A percentile compares a stretch with the other conserved stretches of the same genome.
Conservation (phyloP, 2,329 filamentous ascomycete species). For the Knufia fluminis region DNA sequence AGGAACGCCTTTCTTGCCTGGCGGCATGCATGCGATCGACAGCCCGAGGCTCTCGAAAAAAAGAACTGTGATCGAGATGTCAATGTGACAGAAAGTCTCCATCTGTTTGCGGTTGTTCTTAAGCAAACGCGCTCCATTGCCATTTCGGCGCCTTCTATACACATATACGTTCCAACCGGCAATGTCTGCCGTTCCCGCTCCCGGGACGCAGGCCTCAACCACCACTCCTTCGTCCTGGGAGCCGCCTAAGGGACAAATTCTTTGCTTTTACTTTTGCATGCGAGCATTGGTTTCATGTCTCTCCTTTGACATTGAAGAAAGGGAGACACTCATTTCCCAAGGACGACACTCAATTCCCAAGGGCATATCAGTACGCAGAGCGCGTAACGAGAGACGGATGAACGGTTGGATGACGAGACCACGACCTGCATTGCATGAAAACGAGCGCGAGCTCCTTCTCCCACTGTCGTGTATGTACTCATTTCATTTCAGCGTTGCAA, state of each 20-base stretch:
- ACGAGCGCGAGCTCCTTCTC: constrained; percentile 4
- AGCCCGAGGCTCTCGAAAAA: constrained; percentile 36
- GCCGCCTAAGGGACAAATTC: too few relatives aligned
- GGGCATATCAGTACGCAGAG: neutral
- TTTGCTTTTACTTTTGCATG: constrained; percentile 6
- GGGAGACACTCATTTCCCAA: neutral
- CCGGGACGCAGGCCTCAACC: constrained; percentile 4
- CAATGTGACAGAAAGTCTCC: constrained; percentile 23
- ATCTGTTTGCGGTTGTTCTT: neutral
- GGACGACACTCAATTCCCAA: neutral
- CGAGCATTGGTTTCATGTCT: neutral
- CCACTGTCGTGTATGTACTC: constrained; percentile 7
- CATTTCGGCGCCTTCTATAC: constrained; percentile 8
- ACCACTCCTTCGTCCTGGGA: too few relatives aligned
- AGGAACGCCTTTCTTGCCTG: constrained; percentile 29
- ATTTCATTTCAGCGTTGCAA: constrained; percentile 1
- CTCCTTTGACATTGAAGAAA: neutral
- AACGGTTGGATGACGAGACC: constrained; percentile 10
- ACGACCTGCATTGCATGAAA: constrained; percentile 10
- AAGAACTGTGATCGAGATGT: constrained; percentile 34
- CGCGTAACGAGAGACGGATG: neutral
- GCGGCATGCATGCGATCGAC: constrained; percentile 37
- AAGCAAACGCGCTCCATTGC: neutral
- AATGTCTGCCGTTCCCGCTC: too few relatives aligned
- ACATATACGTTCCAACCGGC: too few relatives aligned